Conservation (phyloP, 2,329 filamentous ascomycete species). For the Tympanopsis confertula region DNA sequence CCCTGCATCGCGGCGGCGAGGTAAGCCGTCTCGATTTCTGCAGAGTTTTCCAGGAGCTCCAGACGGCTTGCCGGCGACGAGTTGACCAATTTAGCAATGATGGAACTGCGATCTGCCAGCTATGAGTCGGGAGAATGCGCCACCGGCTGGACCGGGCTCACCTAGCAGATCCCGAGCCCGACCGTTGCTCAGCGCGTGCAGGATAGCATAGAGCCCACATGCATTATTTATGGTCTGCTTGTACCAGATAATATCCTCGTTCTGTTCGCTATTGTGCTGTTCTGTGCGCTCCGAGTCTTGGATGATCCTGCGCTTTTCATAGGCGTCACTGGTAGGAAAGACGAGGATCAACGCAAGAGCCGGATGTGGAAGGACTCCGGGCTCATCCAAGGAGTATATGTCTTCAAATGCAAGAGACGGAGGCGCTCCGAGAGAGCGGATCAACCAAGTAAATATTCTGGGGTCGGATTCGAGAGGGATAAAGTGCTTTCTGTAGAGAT, state of each 20-base stretch:
- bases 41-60: conserved; percentile 48
- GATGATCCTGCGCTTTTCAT: conserved; percentile 39
- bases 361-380: conserved; percentile 51
- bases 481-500: conserved; percentile 17
- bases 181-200: conserved; percentile 56
- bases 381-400: conserved; percentile 58
- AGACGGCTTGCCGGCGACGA: conserved; percentile 36
- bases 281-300: conserved; percentile 5
- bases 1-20: conserved; percentile 47
- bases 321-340: conserved; percentile 50
- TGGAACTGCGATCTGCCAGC: conserved; percentile 1
- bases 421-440: conserved; percentile 51
- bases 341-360: conserved; percentile 56
- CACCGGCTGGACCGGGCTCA: conserved; percentile 2
- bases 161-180: conserved; percentile 31
- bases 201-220: conserved; percentile 55
- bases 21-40: conserved; percentile 54
- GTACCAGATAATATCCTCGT: conserved; percentile 60
- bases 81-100: conserved; percentile 5
- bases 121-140: neutral
- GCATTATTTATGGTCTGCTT: conserved; percentile 64
- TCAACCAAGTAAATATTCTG: conserved; percentile 52
- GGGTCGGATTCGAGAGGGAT: conserved; percentile 39
- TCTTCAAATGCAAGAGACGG: conserved; percentile 50
- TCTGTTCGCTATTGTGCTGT: conserved; percentile 22